Evolutionary conservation across 805 yeast species (phyloP), one percentile per base, ranked within the genome.

Genomic region (Cephaloascus albidus): DNA sequence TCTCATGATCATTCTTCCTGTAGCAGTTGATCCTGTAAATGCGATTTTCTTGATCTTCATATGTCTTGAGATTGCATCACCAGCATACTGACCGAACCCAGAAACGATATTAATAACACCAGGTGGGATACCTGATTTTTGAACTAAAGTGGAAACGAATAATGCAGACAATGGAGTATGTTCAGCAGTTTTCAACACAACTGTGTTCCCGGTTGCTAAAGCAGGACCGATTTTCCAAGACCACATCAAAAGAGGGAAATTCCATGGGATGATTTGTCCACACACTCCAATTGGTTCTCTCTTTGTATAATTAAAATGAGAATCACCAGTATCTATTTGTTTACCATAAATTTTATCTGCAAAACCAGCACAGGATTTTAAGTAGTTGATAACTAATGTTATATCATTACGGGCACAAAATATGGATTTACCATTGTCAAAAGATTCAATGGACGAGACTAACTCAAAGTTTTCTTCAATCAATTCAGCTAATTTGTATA

Each of bases 21-120:
- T 52, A 33, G 61, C 58, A 34, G 65, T 59, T 10, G 65, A 60
- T 12, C 65, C 65, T 10, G 65, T 60, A 46, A 60, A 60, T 10
- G 65, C 64, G 37, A 60, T 52, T 48, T 60, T 60, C 42, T 52
- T 54, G 38, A 60, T 57, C 31, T 44, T 49, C 34, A 53, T 52
- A 51, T 60, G 60, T 35, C 48, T 53, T 6, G 55, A 45, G 40
- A 56, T 48, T 19, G 60, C 60, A 42, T 51, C 49, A 37, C 61
- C 61, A 10, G 57, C 47, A 33, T 46, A 46, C 42, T 42, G 45
- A 28, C 59, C 60, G 30, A 46, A 53, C 8, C 59, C 59, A 41
- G 44, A 49, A 20, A 56, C 50, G 26, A 56, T 55, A 40, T 56
- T 56, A 41, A 56, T 42, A 4, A 55, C 58, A 37, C 62, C 62